Base-by-base conservation (phyloP, 768 basidiomycete genomes). In the Leucocoprinus sp. region DNA sequence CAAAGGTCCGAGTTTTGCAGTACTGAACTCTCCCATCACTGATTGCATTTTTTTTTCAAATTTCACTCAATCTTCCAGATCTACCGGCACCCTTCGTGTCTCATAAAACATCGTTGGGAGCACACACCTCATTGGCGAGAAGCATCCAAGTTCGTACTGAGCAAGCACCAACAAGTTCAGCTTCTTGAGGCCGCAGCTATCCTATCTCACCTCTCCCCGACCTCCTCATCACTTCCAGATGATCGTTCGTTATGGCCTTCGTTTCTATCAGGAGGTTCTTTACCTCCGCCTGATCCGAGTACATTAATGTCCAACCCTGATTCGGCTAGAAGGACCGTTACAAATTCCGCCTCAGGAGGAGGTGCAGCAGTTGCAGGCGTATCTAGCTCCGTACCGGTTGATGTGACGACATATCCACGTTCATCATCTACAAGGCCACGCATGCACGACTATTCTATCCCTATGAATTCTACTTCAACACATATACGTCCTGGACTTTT, bases 21-120 rank as follows among this genome's bases (percentile, higher is more conserved):
- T n/a, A n/a, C n/a, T n/a, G n/a, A n/a, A n/a, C n/a, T n/a, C n/a
- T n/a, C n/a, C n/a, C n/a, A n/a, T n/a, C n/a, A n/a, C n/a, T n/a
- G n/a, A n/a, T n/a, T n/a, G n/a, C n/a, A n/a, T n/a, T n/a, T n/a
- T n/a, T n/a, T n/a, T 26, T 18, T 6, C 26, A 27, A 36, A 41
- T 14, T 31, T 24, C 31, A 17, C 22, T 48, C 23, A 37, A 34
- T 27, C 8, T 14, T 37, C 12, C 58, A 88, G 85, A 80, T 88
- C 29, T 91, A 89, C 62, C 80, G 85, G 42, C 93, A 98, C 64
- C 92, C 92, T 2, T 90, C 87, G 9, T 97, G 93, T 64, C 71
- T 98, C 38, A 88, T 93, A 64, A 97, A 97, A 64, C 95, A 98
- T 59, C 85, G 95, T 26, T 98, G 95, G 95, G 93, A 97, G 58